These are phyloP conservation scores for Penicillium sclerotiorum DNA, from an alignment of 2,329 filamentous ascomycete genomes.

Conservation along the genomic window DNA sequence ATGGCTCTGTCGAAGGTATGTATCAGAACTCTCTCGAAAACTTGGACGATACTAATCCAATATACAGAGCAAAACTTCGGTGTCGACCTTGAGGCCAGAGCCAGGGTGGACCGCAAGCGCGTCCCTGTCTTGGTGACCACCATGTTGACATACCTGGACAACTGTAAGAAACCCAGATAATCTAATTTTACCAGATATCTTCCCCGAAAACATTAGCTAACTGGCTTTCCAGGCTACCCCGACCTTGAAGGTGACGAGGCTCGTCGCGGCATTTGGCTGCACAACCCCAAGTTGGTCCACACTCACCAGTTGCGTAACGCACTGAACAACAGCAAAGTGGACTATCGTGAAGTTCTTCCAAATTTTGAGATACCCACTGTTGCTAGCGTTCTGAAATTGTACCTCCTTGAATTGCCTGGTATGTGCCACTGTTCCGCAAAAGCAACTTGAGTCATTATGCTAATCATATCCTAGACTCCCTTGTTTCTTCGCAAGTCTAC, in stretches of 20 bases:
- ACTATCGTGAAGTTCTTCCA: slow-evolving; percentile 74
- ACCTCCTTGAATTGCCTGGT: slow-evolving; percentile 93
- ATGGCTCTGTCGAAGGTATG: slow-evolving; percentile 84
- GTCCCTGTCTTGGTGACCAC: slow-evolving; percentile 91
- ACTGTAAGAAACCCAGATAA: no score
- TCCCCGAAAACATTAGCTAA: background rate
- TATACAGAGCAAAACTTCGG: slow-evolving; percentile 86
- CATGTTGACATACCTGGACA: slow-evolving; percentile 90
- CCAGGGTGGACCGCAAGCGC: slow-evolving; percentile 90
- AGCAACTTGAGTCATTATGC: background rate
- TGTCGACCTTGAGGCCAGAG: slow-evolving; percentile 93
- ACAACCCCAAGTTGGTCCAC: slow-evolving; percentile 82
- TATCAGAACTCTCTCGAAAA: background rate
- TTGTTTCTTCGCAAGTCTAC: slow-evolving; percentile 97
- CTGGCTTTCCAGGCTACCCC: slow-evolving; percentile 67
- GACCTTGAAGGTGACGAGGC: slow-evolving; percentile 96
- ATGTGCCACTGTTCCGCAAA: slow-evolving; percentile 42
- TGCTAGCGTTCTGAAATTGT: slow-evolving; percentile 88
- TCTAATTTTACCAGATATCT: background rate
- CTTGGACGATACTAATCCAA: background rate
- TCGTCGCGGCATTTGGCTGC: slow-evolving; percentile 87
- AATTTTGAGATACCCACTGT: slow-evolving; percentile 94
- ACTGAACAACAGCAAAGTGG: slow-evolving; percentile 83
- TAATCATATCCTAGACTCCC: slow-evolving; percentile 68
- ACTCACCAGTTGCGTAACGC: slow-evolving; percentile 81